phyloP scores from a whole-genome alignment of 2,329 filamentous ascomycete species.

The Aspergillus nomiae region DNA sequence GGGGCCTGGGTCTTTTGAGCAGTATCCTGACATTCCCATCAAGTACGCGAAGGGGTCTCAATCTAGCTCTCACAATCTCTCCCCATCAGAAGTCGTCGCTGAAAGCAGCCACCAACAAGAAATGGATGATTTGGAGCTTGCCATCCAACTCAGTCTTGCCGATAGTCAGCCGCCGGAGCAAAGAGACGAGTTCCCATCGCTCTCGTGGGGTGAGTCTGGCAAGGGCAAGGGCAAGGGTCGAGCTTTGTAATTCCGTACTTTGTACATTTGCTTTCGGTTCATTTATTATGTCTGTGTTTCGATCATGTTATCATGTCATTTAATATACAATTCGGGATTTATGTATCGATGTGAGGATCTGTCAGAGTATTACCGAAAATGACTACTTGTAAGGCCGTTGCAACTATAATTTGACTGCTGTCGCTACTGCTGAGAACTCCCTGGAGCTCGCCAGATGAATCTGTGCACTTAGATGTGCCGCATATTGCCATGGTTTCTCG shows the following conservation, averaged over 20 bases:
- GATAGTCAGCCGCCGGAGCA: conserved; percentile 55
- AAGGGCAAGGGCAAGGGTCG: conserved; percentile 39
- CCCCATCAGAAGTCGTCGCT: conserved; percentile 24
- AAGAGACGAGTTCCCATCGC: conserved; percentile 36
- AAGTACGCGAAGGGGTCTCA: conserved; percentile 36
- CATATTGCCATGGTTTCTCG: too few species aligned
- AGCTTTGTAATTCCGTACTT: conserved; percentile 16
- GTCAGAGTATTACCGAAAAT: background rate
- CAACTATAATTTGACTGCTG: background rate
- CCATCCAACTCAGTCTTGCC: conserved; percentile 62
- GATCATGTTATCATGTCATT: background rate
- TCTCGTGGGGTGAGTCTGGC: conserved; percentile 26
- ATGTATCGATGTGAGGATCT: background rate
- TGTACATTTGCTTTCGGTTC: background rate
- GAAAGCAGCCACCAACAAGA: conserved; percentile 48
- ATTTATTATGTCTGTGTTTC: background rate
- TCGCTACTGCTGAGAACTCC: too few species aligned
- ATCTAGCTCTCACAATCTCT: conserved; percentile 16
- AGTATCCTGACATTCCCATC: conserved; percentile 33
- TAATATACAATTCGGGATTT: background rate
- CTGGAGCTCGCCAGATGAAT: too few species aligned
- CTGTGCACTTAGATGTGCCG: too few species aligned
- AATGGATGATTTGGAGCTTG: conserved; percentile 62
- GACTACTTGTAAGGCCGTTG: background rate
- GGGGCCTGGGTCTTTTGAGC: conserved; percentile 17